Evolutionary conservation across 768 basidiomycete genomes (phyloP).

Genomic region (Tylopilus sp.): DNA sequence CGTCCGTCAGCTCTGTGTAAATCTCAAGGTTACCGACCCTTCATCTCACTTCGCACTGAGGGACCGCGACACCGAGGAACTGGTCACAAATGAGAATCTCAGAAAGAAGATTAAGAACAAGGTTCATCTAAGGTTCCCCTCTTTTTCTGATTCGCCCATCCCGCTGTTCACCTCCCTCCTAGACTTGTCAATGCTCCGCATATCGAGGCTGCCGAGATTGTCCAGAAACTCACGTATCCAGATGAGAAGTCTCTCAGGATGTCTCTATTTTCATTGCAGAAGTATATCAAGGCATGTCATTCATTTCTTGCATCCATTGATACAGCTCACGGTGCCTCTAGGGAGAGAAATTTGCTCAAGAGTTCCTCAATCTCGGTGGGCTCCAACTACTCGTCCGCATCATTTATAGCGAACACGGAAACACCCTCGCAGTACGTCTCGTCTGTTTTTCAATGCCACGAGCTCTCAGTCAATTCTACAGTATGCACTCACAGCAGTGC

Average conservation of each 20-base stretch:
- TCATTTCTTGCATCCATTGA: neutral
- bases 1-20: conserved; percentile 76
- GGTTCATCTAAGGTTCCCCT: conserved; percentile 68
- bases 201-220: conserved; percentile 75
- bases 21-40: conserved; percentile 73
- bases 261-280: conserved; percentile 76
- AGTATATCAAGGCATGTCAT: conserved; percentile 63
- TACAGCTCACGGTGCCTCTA: conserved; percentile 25
- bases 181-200: conserved; percentile 80
- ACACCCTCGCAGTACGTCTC: conserved; percentile 72
- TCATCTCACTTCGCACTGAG: conserved; percentile 72
- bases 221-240: conserved; percentile 59
- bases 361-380: conserved; percentile 74
- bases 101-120: conserved; percentile 77
- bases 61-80: conserved; percentile 71
- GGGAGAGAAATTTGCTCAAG: conserved; percentile 82
- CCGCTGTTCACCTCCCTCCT: conserved; percentile 1
- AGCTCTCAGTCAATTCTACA: conserved; percentile 8
- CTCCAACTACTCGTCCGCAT: conserved; percentile 66
- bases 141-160: neutral
- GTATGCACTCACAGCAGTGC: conserved; percentile 85
- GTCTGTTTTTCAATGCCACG: neutral
- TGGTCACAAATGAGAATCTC: conserved; percentile 87
- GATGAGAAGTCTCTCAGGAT: conserved; percentile 62
- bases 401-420: conserved; percentile 67